Conservation (phyloP, 306 rosid genomes). For the Begonia masoniana region DNA sequence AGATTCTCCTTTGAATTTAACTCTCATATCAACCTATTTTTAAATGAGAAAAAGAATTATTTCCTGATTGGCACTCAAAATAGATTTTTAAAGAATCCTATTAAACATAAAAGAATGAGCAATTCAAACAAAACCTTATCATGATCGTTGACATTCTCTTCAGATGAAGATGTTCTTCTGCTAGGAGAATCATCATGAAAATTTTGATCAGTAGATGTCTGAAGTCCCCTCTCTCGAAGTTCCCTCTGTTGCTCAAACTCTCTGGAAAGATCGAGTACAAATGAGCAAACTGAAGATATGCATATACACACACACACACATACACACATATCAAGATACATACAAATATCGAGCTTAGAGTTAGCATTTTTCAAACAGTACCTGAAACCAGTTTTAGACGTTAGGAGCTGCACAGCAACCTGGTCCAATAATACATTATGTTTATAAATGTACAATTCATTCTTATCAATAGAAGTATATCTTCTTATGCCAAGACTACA, state of each 20-base stretch:
- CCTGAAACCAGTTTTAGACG: constrained; percentile 99
- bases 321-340: too few species aligned
- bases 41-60: background rate
- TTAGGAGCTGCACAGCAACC: constrained; percentile 96
- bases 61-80: constrained; percentile 1
- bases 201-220: constrained; percentile 55
- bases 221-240: constrained; percentile 89
- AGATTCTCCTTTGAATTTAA: constrained; percentile 49
- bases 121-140: constrained; percentile 45
- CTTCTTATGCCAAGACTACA: too few species aligned
- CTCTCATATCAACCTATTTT: constrained; percentile 53
- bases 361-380: constrained; percentile 23
- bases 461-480: too few species aligned
- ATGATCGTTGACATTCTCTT: constrained; percentile 48
- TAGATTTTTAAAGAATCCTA: too few species aligned
- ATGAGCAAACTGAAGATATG: constrained; percentile 17
- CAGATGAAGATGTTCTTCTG: constrained; percentile 47
- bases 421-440: constrained; percentile 25
- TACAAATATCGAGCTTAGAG: constrained; percentile 13
- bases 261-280: constrained; percentile 40
- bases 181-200: constrained; percentile 50
- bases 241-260: constrained; percentile 99
- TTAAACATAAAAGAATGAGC: background rate
- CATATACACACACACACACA: too few species aligned
- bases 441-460: background rate